These are phyloP conservation scores for Cordyceps cateniannulata DNA, from an alignment of 2,329 filamentous ascomycete genomes.

Conservation along the genomic window DNA sequence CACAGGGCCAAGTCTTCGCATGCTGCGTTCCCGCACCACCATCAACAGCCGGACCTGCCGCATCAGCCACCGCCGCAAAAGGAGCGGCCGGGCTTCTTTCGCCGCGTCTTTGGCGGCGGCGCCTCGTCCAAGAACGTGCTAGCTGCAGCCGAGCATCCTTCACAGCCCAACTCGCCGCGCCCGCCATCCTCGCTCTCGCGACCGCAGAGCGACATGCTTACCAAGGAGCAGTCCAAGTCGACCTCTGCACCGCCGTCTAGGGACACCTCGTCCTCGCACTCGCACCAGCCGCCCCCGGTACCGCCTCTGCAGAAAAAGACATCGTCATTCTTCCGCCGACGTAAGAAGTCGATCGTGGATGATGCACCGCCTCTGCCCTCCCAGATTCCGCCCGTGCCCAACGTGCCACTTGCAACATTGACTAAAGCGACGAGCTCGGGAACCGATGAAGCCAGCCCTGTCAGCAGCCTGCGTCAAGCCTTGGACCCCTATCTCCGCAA, in stretches of 20 bases:
- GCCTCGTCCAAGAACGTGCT: conserved; percentile 53
- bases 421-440: conserved; percentile 17
- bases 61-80: conserved; percentile 49
- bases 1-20: conserved; percentile 21
- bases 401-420: conserved; percentile 21
- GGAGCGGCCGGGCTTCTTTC: conserved; percentile 75
- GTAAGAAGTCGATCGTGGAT: conserved; percentile 84
- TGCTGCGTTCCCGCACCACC: conserved; percentile 34
- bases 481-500: conserved; percentile 74
- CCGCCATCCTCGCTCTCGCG: conserved; percentile 21
- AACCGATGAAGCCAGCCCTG: conserved; percentile 49
- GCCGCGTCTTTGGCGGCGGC: conserved; percentile 76
- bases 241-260: conserved; percentile 43
- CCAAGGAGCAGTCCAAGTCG: conserved; percentile 30
- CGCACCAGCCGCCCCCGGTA: conserved; percentile 33
- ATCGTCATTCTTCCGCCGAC: conserved; percentile 86
- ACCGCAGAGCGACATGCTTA: not conserved
- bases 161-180: not conserved
- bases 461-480: conserved; percentile 75
- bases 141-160: conserved; percentile 18
- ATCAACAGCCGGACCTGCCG: conserved; percentile 33
- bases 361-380: conserved; percentile 55
- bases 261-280: conserved; percentile 37
- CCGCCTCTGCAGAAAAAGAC: conserved; percentile 73
- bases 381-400: conserved; percentile 34